Evolutionary conservation across 2,329 filamentous ascomycete species (phyloP).

Genomic region (Alternaria viburni): DNA sequence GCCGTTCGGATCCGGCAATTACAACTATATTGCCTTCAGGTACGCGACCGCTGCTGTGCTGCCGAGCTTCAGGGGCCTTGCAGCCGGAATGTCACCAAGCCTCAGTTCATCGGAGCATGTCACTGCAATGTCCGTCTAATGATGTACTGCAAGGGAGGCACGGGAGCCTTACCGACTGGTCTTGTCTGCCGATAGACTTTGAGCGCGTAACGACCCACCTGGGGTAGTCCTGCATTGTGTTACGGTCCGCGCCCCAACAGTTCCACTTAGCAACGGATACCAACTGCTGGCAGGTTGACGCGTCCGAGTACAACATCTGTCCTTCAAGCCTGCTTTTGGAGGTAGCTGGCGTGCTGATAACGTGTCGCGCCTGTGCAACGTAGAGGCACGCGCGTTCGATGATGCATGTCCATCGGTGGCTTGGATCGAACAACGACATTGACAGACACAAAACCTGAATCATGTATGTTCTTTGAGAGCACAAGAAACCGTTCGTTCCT

Average conservation of each 20-base stretch:
- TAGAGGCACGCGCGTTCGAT: slow-evolving; percentile 19
- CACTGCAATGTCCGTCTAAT: slow-evolving; percentile 8
- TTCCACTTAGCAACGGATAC: slow-evolving; percentile 32
- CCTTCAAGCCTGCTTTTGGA: slow-evolving; percentile 18
- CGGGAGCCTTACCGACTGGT: slow-evolving; percentile 20
- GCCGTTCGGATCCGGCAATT: slow-evolving; percentile 6
- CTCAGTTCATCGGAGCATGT: slow-evolving; percentile 17
- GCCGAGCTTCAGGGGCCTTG: slow-evolving; percentile 10
- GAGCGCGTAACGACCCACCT: slow-evolving; percentile 16
- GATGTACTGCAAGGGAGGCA: slow-evolving; percentile 5
- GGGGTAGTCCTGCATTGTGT: slow-evolving; percentile 29
- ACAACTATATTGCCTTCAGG: slow-evolving; percentile 4
- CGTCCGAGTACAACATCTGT: slow-evolving; percentile 30
- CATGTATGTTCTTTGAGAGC: background rate
- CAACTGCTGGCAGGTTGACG: slow-evolving; percentile 32
- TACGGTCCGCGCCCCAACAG: slow-evolving; percentile 38
- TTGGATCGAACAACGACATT: slow-evolving; percentile 22
- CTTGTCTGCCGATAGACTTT: slow-evolving; percentile 13
- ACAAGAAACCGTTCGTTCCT: background rate
- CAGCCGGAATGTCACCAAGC: slow-evolving; percentile 9
- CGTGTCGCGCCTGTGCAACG: slow-evolving; percentile 29
- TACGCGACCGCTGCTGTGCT: slow-evolving; percentile 4
- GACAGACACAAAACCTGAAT: background rate
- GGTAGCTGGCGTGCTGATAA: slow-evolving; percentile 25
- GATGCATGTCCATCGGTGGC: slow-evolving; percentile 34